A percentile compares a stretch with the other conserved stretches of the same genome.
Conservation (phyloP, 305 asterid genomes). For the Caryopteris hybrid region DNA sequence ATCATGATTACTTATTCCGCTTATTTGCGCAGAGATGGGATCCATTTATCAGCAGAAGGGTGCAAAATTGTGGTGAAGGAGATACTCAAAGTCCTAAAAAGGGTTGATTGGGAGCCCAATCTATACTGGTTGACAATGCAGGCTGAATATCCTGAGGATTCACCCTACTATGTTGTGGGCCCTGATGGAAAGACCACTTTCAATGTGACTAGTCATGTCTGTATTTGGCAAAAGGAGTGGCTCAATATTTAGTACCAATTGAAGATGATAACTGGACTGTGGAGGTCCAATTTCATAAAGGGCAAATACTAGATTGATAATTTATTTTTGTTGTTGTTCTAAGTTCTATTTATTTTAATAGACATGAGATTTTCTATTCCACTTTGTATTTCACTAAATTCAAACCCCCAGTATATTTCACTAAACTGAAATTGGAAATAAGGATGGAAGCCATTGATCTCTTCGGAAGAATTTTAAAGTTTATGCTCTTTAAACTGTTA, state of each 20-base stretch:
- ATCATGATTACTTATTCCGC: not conserved
- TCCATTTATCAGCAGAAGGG: slow-evolving; percentile 56
- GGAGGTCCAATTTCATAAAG: not conserved
- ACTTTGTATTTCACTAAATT: not conserved
- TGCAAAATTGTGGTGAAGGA: slow-evolving; percentile 44
- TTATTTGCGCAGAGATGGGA: slow-evolving; percentile 45
- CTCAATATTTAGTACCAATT: slow-evolving; percentile 22
- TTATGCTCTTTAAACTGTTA: too few species aligned
- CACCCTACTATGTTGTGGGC: slow-evolving; percentile 37
- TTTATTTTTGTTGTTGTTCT: not conserved
- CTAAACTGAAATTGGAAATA: not conserved
- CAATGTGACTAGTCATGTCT: slow-evolving; percentile 21
- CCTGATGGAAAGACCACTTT: slow-evolving; percentile 40
- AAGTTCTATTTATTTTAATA: not conserved
- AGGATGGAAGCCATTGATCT: too few species aligned
- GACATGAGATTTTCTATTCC: not conserved
- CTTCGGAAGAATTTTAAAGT: too few species aligned
- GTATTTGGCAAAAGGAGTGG: slow-evolving; percentile 48
- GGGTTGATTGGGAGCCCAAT: slow-evolving; percentile 60
- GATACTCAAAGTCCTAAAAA: slow-evolving; percentile 46
- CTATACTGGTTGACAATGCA: slow-evolving; percentile 49
- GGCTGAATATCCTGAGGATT: slow-evolving; percentile 42
- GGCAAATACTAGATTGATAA: not conserved
- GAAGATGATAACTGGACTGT: too few species aligned
- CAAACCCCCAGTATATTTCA: too few species aligned